phyloP scores from a whole-genome alignment of 305 asterid species.

The Fraxinus velutina region DNA sequence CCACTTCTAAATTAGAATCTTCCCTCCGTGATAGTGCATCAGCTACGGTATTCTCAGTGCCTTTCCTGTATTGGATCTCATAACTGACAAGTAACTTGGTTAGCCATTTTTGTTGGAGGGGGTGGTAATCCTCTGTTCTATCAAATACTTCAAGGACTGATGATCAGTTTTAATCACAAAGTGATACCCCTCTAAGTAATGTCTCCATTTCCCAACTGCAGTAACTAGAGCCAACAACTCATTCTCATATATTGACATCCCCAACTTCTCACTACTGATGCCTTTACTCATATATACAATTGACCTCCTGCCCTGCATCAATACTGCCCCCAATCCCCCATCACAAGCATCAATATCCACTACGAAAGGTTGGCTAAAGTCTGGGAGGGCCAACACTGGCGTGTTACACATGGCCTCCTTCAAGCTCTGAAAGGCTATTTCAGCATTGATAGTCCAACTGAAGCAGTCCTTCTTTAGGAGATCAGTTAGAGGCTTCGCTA shows the following conservation, averaged over 20 bases:
- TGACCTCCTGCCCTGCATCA: neutral
- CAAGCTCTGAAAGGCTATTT: no score
- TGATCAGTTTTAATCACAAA: neutral
- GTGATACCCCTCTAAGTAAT: no score
- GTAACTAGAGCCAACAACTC: neutral
- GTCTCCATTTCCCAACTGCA: neutral
- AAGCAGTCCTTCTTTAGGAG: no score
- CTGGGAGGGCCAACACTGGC: no score
- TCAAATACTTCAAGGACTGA: neutral
- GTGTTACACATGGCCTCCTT: no score
- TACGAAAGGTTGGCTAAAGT: neutral
- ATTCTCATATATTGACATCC: neutral
- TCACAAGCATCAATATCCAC: neutral
- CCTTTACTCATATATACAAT: neutral
- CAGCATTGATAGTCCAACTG: no score
- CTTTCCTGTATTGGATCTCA: neutral
- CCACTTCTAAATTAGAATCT: neutral
- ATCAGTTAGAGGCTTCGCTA: no score
- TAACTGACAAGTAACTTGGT: neutral
- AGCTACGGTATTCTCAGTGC: neutral
- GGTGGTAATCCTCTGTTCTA: neutral
- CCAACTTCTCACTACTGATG: neutral
- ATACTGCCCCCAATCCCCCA: neutral
- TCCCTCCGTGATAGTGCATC: neutral
- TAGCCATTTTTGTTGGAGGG: neutral